These are phyloP conservation scores for Rubroboletus pulcherrimus DNA, from an alignment of 768 basidiomycete genomes.

Conservation along the genomic window DNA sequence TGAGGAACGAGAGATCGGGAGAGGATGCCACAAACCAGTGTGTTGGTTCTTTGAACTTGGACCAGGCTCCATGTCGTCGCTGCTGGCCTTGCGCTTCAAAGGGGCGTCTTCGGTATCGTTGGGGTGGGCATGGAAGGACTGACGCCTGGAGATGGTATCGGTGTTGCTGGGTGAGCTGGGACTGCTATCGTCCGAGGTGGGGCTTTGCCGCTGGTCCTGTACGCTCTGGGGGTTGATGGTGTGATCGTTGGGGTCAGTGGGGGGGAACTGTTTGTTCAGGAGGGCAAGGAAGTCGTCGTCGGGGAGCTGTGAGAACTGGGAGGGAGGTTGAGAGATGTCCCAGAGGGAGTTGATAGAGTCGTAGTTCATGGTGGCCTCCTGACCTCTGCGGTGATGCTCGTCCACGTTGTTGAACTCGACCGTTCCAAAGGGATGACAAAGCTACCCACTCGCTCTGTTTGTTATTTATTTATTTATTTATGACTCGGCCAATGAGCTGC, in stretches of 20 bases:
- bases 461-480: constrained; percentile 7
- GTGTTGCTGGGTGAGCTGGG: constrained; percentile 65
- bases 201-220: constrained; percentile 32
- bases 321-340: constrained; percentile 58
- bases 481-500: constrained; percentile 2
- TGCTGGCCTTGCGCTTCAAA: constrained; percentile 76
- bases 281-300: constrained; percentile 78
- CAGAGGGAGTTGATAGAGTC: constrained; percentile 52
- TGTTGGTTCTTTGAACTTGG: constrained; percentile 67
- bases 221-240: constrained; percentile 61
- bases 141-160: constrained; percentile 23
- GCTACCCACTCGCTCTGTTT: not conserved
- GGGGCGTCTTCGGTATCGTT: constrained; percentile 44
- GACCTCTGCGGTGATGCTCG: constrained; percentile 1
- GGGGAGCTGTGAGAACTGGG: constrained; percentile 56
- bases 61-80: constrained; percentile 57
- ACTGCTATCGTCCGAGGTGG: constrained; percentile 73
- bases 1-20: constrained; percentile 1
- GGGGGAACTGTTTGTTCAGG: constrained; percentile 70
- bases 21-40: constrained; percentile 42
- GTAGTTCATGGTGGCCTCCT: constrained; percentile 30
- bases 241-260: constrained; percentile 32
- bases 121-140: constrained; percentile 19
- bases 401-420: not conserved
- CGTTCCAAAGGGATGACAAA: constrained; percentile 5